Evolutionary conservation across 306 rosid species (phyloP).

Genomic region (Arachis stenosperma): DNA sequence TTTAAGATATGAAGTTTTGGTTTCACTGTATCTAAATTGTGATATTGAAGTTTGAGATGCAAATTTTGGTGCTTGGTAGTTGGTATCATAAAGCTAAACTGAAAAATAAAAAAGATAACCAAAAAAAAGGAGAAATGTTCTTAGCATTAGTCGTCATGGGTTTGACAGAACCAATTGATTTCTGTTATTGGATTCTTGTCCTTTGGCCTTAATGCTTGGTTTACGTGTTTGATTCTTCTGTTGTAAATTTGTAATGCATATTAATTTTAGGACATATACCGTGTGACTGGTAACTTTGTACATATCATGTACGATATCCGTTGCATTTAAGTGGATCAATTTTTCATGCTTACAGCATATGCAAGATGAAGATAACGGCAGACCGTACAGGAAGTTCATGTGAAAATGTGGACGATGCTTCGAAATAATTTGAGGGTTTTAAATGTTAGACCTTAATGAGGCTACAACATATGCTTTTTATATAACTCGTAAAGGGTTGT

Average conservation of each 20-base stretch:
- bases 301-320: background rate
- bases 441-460: slow-evolving; percentile 34
- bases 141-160: background rate
- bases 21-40: slow-evolving; percentile 13
- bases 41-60: slow-evolving; percentile 14
- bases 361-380: slow-evolving; percentile 94
- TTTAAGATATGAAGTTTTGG: background rate
- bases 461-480: slow-evolving; percentile 38
- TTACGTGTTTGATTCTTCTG: background rate
- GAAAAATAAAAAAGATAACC: no score
- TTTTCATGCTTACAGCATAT: slow-evolving; percentile 63
- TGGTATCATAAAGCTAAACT: background rate
- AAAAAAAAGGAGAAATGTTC: no score
- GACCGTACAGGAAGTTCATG: slow-evolving; percentile 84
- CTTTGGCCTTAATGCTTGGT: background rate
- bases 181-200: background rate
- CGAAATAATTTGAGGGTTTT: slow-evolving; percentile 48
- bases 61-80: slow-evolving; percentile 3
- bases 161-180: background rate
- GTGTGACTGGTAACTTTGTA: background rate
- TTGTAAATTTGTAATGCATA: background rate
- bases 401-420: slow-evolving; percentile 46
- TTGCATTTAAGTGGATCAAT: background rate
- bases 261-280: slow-evolving; percentile 1
- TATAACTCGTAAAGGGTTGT: slow-evolving; percentile 28